These are phyloP conservation scores for Athelia psychrophila DNA, from an alignment of 1,284 basidiomycete genomes.

Conservation along the genomic window DNA sequence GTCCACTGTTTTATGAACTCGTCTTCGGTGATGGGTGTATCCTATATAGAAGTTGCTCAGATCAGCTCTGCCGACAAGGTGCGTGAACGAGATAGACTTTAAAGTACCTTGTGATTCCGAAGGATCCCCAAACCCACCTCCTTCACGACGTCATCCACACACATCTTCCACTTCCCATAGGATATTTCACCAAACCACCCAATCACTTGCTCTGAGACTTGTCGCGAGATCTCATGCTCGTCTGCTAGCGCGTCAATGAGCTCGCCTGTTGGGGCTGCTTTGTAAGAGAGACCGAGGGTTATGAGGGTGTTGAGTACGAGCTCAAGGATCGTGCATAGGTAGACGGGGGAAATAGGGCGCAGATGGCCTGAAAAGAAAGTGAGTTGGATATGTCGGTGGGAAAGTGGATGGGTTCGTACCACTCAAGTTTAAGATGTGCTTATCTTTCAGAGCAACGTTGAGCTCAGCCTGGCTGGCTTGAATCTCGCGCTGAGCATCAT, in stretches of 20 bases:
- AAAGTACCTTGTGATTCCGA: constrained; percentile 58
- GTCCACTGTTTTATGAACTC: constrained; percentile 70
- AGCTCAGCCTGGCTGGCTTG: constrained; percentile 82
- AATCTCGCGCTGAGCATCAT: constrained; percentile 59
- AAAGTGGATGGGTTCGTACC: constrained; percentile 38
- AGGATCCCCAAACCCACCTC: constrained; percentile 76
- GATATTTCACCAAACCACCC: constrained; percentile 71
- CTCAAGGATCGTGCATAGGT: constrained; percentile 70
- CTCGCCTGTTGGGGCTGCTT: constrained; percentile 48
- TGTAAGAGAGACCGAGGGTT: constrained; percentile 48
- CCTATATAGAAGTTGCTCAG: constrained; percentile 29
- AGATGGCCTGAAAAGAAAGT: constrained; percentile 47
- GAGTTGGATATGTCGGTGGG: not conserved
- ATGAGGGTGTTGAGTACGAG: constrained; percentile 70
- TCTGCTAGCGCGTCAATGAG: constrained; percentile 59
- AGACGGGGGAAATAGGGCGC: constrained; percentile 62
- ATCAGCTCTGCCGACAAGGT: not conserved
- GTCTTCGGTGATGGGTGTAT: constrained; percentile 51
- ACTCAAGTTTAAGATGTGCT: constrained; percentile 69
- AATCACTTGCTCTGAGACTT: constrained; percentile 69
- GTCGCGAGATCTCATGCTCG: constrained; percentile 68
- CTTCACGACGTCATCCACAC: constrained; percentile 52
- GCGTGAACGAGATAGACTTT: constrained; percentile 6
- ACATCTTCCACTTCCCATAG: constrained; percentile 60
- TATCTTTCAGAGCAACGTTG: constrained; percentile 55